Evolutionary conservation across 768 basidiomycete genomes (phyloP), one percentile per base, ranked within the genome.

Genomic region (Boletus sp.): DNA sequence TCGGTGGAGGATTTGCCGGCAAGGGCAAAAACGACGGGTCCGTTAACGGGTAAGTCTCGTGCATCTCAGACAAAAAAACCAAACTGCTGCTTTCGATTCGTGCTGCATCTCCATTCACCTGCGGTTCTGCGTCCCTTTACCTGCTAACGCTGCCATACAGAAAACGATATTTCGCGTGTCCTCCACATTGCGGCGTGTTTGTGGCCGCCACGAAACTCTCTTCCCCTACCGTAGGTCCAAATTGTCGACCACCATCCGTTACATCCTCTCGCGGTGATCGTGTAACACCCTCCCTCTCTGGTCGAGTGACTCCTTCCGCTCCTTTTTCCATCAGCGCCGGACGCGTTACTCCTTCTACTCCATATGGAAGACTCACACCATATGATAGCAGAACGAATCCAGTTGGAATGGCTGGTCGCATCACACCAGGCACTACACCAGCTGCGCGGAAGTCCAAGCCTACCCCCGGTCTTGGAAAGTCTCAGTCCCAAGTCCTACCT

Each of bases 21-120:
- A 90, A 89, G 69, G 96, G 96, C 1, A 99, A 98, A 75, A 99
- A 99, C 64, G 83, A 98, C 63, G 96, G 96, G 33, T 82, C 83
- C 42, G 94, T 96, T 5, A 80, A 77, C 57, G 92, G 91, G 95
- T 97, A 67, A 76, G 92, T 79, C 21, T 48, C 10, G 1, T 14
- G 9, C 7, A 14, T 53, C 40, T 45, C 40, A 25, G 23, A 42
- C 37, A 27, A 25, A 30, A n/a, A 23, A 13, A 14, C 10, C 29
- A 44, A 41, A n/a, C 15, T 30, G 19, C 6, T 32, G 8, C 42
- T 17, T 44, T 64, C 42, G 11, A 49, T 30, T 27, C 19, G 1
- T 19, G 5, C 47, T 23, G 4, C 38, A 32, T 41, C 23, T 38
- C 33, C 46, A 32, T 27, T 45, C 32, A 35, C 8, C 30, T n/a